phyloP scores from a whole-genome alignment of 225 moss, liverwort and hornwort species.

The Physcomitrellopsis africana region DNA sequence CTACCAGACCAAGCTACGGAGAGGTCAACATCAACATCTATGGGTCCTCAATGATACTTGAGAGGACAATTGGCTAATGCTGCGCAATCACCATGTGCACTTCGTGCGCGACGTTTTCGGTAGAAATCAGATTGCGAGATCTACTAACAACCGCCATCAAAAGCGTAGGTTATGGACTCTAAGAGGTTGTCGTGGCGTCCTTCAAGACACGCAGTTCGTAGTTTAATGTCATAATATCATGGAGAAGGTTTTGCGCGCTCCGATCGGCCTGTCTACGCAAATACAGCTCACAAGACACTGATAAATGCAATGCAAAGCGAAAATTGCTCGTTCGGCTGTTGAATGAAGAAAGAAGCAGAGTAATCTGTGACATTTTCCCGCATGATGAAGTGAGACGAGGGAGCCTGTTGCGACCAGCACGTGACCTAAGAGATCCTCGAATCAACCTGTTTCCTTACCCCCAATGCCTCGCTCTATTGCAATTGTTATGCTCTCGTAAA shows the following conservation, averaged over 20 bases:
- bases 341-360: neutral
- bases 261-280: neutral
- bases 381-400: neutral
- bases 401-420: neutral
- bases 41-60: neutral
- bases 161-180: neutral
- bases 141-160: constrained; percentile 4
- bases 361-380: neutral
- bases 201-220: too few species aligned
- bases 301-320: neutral
- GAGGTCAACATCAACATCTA: constrained; percentile 23
- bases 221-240: too few species aligned
- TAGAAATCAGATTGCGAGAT: neutral
- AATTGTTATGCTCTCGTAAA: too few species aligned
- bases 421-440: neutral
- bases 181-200: too few species aligned
- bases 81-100: neutral
- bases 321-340: neutral
- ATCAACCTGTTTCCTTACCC: too few species aligned
- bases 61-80: neutral
- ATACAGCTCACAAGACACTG: neutral
- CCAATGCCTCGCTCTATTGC: too few species aligned
- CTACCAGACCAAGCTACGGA: too few species aligned
- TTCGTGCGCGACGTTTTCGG: neutral
- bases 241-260: neutral